These are phyloP conservation scores for Kodamaea laetipori DNA, from an alignment of 805 yeast species.

Conservation along the genomic window DNA sequence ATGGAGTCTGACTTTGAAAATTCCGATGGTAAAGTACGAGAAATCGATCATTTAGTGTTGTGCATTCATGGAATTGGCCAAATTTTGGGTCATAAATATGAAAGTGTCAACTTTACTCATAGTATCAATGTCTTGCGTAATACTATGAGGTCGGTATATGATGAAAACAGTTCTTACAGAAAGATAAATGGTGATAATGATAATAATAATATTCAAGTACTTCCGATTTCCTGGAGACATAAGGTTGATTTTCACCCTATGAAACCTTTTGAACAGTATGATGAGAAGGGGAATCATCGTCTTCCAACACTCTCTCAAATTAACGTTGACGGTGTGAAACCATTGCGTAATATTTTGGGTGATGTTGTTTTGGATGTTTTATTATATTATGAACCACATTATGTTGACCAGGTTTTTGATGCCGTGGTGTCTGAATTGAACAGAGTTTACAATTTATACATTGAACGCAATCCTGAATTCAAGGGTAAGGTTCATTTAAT, in stretches of 20 bases:
- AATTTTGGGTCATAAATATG: slow-evolving; percentile 72
- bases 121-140: slow-evolving; percentile 69
- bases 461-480: slow-evolving; percentile 66
- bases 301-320: slow-evolving; percentile 70
- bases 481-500: slow-evolving; percentile 79
- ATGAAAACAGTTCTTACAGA: slow-evolving; percentile 41
- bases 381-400: slow-evolving; percentile 69
- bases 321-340: slow-evolving; percentile 74
- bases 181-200: slow-evolving; percentile 24
- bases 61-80: slow-evolving; percentile 97
- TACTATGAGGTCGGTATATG: slow-evolving; percentile 53
- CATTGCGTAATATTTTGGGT: slow-evolving; percentile 77
- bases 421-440: slow-evolving; percentile 69
- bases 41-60: slow-evolving; percentile 67
- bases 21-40: slow-evolving; percentile 25
- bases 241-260: slow-evolving; percentile 63
- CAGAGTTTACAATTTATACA: slow-evolving; percentile 56
- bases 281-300: slow-evolving; percentile 40
- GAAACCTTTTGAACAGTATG: slow-evolving; percentile 37
- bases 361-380: slow-evolving; percentile 85
- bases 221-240: slow-evolving; percentile 93
- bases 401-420: slow-evolving; percentile 59
- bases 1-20: slow-evolving; percentile 52
- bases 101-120: slow-evolving; percentile 84
- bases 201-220: slow-evolving; percentile 72